Conservation (phyloP, 306 rosid species). For the Vicia sativa region DNA sequence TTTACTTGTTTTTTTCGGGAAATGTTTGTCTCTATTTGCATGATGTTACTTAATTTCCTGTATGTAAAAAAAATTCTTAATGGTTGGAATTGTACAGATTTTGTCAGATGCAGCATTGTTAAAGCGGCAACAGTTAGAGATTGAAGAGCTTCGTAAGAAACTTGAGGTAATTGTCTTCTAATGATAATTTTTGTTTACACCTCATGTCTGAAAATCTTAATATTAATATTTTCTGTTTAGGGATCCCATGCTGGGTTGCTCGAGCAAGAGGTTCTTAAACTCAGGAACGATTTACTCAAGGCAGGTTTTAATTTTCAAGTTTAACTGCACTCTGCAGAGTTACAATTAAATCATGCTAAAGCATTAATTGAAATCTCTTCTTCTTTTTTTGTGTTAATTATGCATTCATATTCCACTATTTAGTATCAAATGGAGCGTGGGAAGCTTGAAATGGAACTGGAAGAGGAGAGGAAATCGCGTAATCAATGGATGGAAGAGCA, state of each 20-base stretch:
- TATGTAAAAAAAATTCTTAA: slow-evolving; percentile 17
- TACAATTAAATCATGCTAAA: slow-evolving; percentile 24
- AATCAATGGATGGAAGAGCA: slow-evolving; percentile 64
- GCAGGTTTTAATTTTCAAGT: slow-evolving; percentile 44
- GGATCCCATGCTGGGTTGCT: slow-evolving; percentile 95
- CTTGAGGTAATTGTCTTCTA: slow-evolving; percentile 66
- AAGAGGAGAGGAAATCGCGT: slow-evolving; percentile 85
- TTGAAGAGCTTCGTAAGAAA: slow-evolving; percentile 83
- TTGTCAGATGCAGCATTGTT: slow-evolving; percentile 91
- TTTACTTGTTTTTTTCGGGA: slow-evolving; percentile 12
- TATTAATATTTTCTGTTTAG: slow-evolving; percentile 41
- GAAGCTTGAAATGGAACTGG: slow-evolving; percentile 77
- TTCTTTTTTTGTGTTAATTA: slow-evolving; percentile 9
- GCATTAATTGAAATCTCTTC: slow-evolving; percentile 11
- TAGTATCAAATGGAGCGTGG: slow-evolving; percentile 92
- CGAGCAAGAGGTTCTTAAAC: slow-evolving; percentile 85
- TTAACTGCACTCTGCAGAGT: slow-evolving; percentile 16
- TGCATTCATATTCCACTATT: slow-evolving; percentile 40
- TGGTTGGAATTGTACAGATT: slow-evolving; percentile 54
- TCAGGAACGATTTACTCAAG: slow-evolving; percentile 90
- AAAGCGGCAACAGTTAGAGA: slow-evolving; percentile 90
- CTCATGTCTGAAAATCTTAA: slow-evolving; percentile 32
- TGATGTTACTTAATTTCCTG: slow-evolving; percentile 8
- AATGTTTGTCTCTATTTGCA: slow-evolving; percentile 12
- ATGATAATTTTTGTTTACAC: slow-evolving; percentile 29